Evolutionary conservation across 768 basidiomycete species (phyloP), one percentile per base, ranked within the genome.

Genomic region (Termitomyces sp.): DNA sequence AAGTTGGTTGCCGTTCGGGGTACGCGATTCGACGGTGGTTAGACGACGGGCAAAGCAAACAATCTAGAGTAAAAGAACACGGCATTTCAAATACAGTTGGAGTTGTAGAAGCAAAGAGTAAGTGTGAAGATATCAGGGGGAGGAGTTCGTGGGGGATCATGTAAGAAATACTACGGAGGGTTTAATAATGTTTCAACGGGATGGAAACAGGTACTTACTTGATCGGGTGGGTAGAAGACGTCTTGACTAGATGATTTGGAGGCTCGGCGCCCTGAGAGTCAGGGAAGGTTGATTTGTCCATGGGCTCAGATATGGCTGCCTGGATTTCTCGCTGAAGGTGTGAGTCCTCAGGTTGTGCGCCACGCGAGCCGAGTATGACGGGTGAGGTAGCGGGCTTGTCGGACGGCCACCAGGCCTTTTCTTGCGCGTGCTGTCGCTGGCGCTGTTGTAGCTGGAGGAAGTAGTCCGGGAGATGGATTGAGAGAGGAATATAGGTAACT

Each of bases 171-270:
- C 84, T 86, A 64, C 16, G 40, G 46, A 36, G 56, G 43, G 18
- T 1, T 44, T 26, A 18, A 54, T 33, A 54, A 33, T 4, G 13
- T 22, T 53, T 33, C 16, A 32, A 54, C 28, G 61, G 47, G 28
- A 1, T 42, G 18, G 26, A 73, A 7, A 65, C 61, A 20, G 72
- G 73, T 6, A 73, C 81, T 53, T 60, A 90, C 90, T 92, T 91
- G 67, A 95, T 89, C 7, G 92, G 92, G 70, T 93, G 92, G 0
- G 87, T 81, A 24, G 81, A 77, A 2, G 90, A 92, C 1, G 90
- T 93, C 66, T 90, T 93, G 57, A 86, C 42, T 24, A 62, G 20
- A 52, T 47, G 58, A 49, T 13, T 61, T 36, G n/a, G 48, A 6
- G n/a, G 33, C 18, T 10, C 35, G 44, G 45, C 40, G 13, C 35